A percentile compares a stretch with the other conserved stretches of the same genome.
Conservation (phyloP, 352 stramenopile species). For the Globisporangium mamillatum region DNA sequence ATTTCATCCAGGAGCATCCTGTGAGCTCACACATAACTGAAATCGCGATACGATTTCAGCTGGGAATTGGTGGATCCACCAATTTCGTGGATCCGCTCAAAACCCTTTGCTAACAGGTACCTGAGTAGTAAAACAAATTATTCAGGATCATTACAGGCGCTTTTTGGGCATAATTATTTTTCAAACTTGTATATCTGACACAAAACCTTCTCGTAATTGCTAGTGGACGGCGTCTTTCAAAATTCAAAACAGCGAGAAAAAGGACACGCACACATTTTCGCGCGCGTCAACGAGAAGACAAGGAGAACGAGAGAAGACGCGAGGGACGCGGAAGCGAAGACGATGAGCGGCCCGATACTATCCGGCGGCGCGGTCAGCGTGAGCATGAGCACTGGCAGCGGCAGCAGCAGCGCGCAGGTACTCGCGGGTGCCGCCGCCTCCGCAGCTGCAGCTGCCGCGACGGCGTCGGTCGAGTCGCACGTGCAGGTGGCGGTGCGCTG, state of each 20-base stretch:
- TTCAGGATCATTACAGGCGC: too few species aligned
- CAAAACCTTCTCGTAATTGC: not conserved
- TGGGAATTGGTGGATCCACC: not conserved
- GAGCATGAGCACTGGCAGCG: conserved; percentile 4
- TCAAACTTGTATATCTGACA: too few species aligned
- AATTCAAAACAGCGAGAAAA: conserved; percentile 4
- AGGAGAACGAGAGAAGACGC: not conserved
- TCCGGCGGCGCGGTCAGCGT: conserved; percentile 4
- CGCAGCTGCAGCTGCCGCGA: not conserved
- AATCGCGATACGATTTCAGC: not conserved
- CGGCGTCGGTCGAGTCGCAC: conserved; percentile 26
- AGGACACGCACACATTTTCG: conserved; percentile 7
- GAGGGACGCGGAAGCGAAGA: not conserved
- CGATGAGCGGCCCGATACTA: conserved; percentile 8
- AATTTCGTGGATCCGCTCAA: not conserved
- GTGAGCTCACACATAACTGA: not conserved
- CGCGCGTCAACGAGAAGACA: not conserved
- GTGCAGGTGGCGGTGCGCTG: conserved; percentile 91
- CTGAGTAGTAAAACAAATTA: too few species aligned
- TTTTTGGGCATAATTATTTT: too few species aligned
- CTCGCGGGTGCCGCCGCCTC: not conserved
- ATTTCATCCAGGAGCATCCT: not conserved
- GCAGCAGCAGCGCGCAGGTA: not conserved
- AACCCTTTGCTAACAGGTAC: too few species aligned
- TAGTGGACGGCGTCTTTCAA: not conserved